Base-by-base conservation (phyloP, 805 yeast species). In the Ogataea pilisensis region DNA sequence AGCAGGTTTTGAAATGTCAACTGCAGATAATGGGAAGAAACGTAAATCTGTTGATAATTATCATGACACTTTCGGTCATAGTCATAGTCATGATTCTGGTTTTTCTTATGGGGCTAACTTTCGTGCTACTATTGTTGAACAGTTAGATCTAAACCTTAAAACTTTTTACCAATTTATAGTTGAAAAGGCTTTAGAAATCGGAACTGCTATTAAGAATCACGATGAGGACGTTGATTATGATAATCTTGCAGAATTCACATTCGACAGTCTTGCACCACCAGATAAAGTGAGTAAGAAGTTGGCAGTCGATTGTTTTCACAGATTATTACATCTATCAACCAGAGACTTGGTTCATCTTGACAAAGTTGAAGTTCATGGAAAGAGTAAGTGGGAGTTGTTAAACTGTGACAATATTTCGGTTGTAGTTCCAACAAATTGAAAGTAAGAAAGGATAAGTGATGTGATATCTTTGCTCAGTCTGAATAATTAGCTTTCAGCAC, bases 311-410 rank as follows among this genome's bases (percentile, higher is more conserved):
- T 39, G 42, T 16, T 54, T 55, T 31, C 55, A 50, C 17, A 36
- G 31, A 26, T 18, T 54, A 8, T 40, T 57, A 4, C 50, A 49
- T 18, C 33, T 55, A 16, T 45, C 52, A 5, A 41, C 55, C 4
- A 50, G 42, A 17, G 37, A 37, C 22, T 14, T 41, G 27, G 32
- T 51, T 3, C 39, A 39, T 13, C 8, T 57, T 17, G 52, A 45
- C n/a, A 35, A 42, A 12, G 34, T 43, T 16, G 48, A 41, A 3
- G 44, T 46, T 8, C 27, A 46, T 16, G 54, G 53, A 1, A 41
- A 39, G 21, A 51, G 46, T 21, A 56, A 50, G 35, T 57, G 61
- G 61, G 58, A 53, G n/a, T 21, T 45, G 21, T 33, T 55, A n/a
- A 17, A 18, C 11, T 45, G 45, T 9, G 43, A 40, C n/a, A 51